Evolutionary conservation across 1,284 basidiomycete genomes (phyloP), one percentile per base, ranked within the genome.

Genomic region (Trichosporon asahii): DNA sequence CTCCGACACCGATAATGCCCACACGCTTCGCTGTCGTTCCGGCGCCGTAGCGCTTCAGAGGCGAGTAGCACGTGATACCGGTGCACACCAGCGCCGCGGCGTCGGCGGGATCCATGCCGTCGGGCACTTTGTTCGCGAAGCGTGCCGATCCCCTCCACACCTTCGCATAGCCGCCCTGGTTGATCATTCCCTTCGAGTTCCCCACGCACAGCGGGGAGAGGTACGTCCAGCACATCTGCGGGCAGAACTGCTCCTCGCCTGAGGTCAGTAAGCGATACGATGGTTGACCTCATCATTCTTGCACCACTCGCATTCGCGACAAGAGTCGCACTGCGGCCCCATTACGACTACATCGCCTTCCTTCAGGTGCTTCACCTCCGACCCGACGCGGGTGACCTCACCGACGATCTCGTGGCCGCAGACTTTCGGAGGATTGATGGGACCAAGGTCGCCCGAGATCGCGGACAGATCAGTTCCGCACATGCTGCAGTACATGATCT

Each of bases 121-220:
- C 85, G 0, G 90, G 90, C 67, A 91, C 86, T 14, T 85, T 85
- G 80, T 90, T 88, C 64, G 88, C 89, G 76, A 89, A 91, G 70
- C 86, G 87, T n/a, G 76, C 65, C 3, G 77, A 75, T 60, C 77
- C 77, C 33, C 76, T 72, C 78, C 78, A 81, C 76, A 82, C 80
- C 70, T 85, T 84, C 44, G 84, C 72, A 80, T 83, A 15, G 82
- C 85, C 33, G 82, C 85, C 85, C 61, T 88, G 86, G 0, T 31
- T 74, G 44, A 72, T 72, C 40, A 63, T 49, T 8, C 77, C 79
- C 63, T 77, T 75, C 29, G 70, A 75, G 18, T 68, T 12, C n/a
- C 71, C 74, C 35, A 61, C 57, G 29, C 57, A 61, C 29, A 61
- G 29, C 27, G 57, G 57, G 1, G 64, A 67, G 14, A 46, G 27